Percentiles rank a stretch among this genome's conserved stretches.
phyloP scores from a whole-genome alignment of 2,329 filamentous ascomycete species.

The Colletotrichum chlorophyti region DNA sequence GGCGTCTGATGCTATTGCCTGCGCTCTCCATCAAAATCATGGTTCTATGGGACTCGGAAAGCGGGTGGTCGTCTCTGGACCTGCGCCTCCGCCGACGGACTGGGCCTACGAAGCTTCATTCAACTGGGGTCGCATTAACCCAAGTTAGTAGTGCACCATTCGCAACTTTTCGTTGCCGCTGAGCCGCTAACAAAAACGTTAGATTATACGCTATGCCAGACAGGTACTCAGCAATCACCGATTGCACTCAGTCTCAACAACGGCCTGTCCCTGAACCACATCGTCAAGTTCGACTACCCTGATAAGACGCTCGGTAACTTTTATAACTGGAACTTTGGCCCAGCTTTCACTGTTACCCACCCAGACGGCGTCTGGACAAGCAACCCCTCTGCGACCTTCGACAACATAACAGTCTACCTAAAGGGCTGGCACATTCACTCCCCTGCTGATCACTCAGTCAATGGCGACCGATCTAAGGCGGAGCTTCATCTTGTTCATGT shows the following conservation, averaged over 20 bases:
- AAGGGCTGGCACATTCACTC: slow-evolving; percentile 58
- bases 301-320: slow-evolving; percentile 44
- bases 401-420: slow-evolving; percentile 54
- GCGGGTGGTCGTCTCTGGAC: neutral
- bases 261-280: slow-evolving; percentile 47
- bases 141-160: too few relatives aligned
- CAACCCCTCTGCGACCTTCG: slow-evolving; percentile 49
- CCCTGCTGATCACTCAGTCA: slow-evolving; percentile 55
- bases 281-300: slow-evolving; percentile 49
- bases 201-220: slow-evolving; percentile 48
- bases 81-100: slow-evolving; percentile 1
- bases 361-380: slow-evolving; percentile 42
- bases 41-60: neutral
- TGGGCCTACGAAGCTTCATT: slow-evolving; percentile 28
- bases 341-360: slow-evolving; percentile 46
- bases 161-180: too few relatives aligned
- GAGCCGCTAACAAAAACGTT: neutral
- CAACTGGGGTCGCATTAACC: slow-evolving; percentile 26
- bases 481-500: slow-evolving; percentile 58
- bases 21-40: neutral
- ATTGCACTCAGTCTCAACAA: slow-evolving; percentile 49
- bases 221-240: slow-evolving; percentile 56
- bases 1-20: too few relatives aligned
- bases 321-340: slow-evolving; percentile 58
- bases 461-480: slow-evolving; percentile 48